Conservation (phyloP, 1,139 yeast species). For the Saccharomyces hybrid region DNA sequence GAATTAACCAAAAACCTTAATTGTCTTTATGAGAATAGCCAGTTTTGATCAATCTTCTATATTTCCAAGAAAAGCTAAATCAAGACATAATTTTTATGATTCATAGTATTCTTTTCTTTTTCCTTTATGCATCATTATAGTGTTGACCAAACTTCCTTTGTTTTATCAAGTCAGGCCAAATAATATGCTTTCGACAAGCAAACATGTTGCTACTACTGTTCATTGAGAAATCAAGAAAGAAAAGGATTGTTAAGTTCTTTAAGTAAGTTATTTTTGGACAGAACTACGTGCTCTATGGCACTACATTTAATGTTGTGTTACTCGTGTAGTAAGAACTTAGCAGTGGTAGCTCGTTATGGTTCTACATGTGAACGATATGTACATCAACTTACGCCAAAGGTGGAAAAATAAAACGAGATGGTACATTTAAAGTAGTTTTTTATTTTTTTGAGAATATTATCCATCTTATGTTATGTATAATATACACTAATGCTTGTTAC, state of each 20-base stretch:
- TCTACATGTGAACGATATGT: not conserved
- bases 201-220: too few species aligned
- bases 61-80: not conserved
- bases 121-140: not conserved
- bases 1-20: not conserved
- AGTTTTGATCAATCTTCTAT: not conserved
- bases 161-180: not conserved
- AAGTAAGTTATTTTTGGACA: too few species aligned
- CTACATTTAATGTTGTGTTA: too few species aligned
- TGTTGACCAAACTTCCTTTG: not conserved
- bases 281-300: too few species aligned
- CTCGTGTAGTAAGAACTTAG: too few species aligned
- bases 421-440: not conserved
- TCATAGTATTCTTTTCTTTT: not conserved
- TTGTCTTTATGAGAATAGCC: not conserved
- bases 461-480: slow-evolving; percentile 5
- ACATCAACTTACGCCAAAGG: not conserved
- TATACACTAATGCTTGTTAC: not conserved
- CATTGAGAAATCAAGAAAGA: too few species aligned
- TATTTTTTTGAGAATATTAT: not conserved
- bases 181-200: too few species aligned
- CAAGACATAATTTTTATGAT: not conserved
- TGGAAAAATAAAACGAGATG: not conserved
- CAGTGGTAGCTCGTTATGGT: too few species aligned
- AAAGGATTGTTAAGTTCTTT: too few species aligned